Percentiles rank a stretch among this genome's conserved stretches.
Evolutionary conservation across 306 rosid species (phyloP).

Genomic region (Acacia melanoxylon): DNA sequence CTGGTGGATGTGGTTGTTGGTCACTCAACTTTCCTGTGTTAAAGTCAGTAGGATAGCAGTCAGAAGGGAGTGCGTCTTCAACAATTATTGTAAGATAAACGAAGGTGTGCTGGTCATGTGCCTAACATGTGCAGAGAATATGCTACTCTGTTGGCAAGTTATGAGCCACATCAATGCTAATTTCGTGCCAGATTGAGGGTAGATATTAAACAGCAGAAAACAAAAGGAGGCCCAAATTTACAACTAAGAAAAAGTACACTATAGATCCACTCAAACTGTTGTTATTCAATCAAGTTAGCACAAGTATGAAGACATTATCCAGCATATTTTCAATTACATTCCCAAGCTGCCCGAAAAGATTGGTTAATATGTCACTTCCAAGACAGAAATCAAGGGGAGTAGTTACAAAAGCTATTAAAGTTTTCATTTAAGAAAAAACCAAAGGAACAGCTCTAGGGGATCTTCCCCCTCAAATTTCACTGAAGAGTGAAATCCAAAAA

Average conservation of each 20-base stretch:
- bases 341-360: not conserved
- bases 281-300: not conserved
- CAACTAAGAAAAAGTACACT: not conserved
- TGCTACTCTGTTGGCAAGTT: not conserved
- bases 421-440: not conserved
- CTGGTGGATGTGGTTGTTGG: not conserved
- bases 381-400: not conserved
- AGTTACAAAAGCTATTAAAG: not conserved
- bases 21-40: not conserved
- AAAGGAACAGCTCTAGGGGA: not conserved
- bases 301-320: not conserved
- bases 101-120: not conserved
- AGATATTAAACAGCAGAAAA: not conserved
- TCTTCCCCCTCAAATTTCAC: not conserved
- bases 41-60: not conserved
- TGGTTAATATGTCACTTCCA: not conserved
- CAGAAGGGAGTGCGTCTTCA: not conserved
- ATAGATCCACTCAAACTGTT: not conserved
- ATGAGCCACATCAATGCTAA: not conserved
- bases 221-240: not conserved
- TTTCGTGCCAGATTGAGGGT: not conserved
- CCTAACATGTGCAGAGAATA: not conserved
- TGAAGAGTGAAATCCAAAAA: not conserved
- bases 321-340: not conserved
- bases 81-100: not conserved